Conservation (phyloP, 345 rosid species). For the Iberis pinnata region DNA sequence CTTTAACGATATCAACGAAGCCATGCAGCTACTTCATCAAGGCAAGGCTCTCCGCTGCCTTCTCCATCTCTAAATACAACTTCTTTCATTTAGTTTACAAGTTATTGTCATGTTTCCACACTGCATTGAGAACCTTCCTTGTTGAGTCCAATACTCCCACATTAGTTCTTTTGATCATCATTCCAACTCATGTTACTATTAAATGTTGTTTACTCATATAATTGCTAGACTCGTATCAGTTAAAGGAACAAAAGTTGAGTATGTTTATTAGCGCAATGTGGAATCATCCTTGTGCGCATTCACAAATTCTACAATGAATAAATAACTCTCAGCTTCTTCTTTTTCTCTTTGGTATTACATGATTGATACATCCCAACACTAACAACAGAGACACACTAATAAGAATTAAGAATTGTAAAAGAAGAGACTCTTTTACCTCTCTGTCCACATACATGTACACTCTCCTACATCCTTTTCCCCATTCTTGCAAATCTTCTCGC, state of each 20-base stretch:
- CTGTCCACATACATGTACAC: slow-evolving; percentile 20
- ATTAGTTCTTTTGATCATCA: slow-evolving; percentile 1
- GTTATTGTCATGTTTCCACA: background rate
- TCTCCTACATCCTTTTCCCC: slow-evolving; percentile 58
- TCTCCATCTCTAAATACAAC: slow-evolving; percentile 16
- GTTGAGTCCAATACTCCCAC: background rate
- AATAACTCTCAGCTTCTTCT: slow-evolving; percentile 6
- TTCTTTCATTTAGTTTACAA: background rate
- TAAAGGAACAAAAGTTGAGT: background rate
- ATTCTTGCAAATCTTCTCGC: slow-evolving; percentile 80
- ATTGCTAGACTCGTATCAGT: background rate
- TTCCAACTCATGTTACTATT: background rate
- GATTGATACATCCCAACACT: slow-evolving; percentile 18
- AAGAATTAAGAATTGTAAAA: slow-evolving; percentile 10
- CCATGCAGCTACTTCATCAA: slow-evolving; percentile 30
- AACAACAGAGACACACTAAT: slow-evolving; percentile 4
- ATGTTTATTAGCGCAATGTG: slow-evolving; percentile 9
- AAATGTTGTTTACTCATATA: background rate
- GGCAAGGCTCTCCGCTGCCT: slow-evolving; percentile 35
- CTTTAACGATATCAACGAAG: slow-evolving; percentile 41
- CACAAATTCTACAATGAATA: slow-evolving; percentile 12
- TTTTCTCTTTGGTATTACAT: slow-evolving; percentile 13
- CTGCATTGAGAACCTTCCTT: background rate
- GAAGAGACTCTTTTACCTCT: slow-evolving; percentile 13
- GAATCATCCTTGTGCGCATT: background rate